A percentile compares a stretch with the other conserved stretches of the same genome.
phyloP scores from a whole-genome alignment of 176 grass and related monocot species.

The Pontederia paniculata region DNA sequence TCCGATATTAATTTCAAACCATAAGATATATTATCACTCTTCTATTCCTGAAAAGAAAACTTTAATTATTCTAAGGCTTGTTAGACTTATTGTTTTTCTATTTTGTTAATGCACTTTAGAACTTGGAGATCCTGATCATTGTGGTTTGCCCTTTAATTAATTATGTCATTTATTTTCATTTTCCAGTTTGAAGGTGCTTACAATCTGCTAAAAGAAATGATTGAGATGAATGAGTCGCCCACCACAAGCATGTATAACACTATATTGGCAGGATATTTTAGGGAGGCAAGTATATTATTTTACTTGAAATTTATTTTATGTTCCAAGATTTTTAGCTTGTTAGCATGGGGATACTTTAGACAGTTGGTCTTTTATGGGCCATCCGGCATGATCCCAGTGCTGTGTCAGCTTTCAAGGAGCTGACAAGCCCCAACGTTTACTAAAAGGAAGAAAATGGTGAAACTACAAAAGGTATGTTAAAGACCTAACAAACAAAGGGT shows the following conservation, averaged over 20 bases:
- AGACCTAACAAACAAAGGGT: too few species aligned
- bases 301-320: not conserved
- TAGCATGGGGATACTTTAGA: not conserved
- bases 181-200: constrained; percentile 84
- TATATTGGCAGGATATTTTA: constrained; percentile 78
- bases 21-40: too few species aligned
- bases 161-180: constrained; percentile 19
- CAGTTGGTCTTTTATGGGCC: not conserved
- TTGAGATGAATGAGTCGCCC: constrained; percentile 40
- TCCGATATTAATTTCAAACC: too few species aligned
- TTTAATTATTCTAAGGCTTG: not conserved
- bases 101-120: not conserved
- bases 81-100: not conserved
- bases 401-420: too few species aligned
- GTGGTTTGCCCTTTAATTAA: not conserved
- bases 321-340: not conserved
- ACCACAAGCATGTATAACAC: constrained; percentile 78
- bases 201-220: constrained; percentile 49
- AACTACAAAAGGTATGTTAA: too few species aligned
- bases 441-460: too few species aligned
- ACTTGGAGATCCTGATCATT: not conserved
- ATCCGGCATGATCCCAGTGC: too few species aligned
- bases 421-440: too few species aligned
- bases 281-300: constrained; percentile 41
- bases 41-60: too few species aligned